Conservation (phyloP, 2,329 filamentous ascomycete species). For the Trichophyton benhamiae region DNA sequence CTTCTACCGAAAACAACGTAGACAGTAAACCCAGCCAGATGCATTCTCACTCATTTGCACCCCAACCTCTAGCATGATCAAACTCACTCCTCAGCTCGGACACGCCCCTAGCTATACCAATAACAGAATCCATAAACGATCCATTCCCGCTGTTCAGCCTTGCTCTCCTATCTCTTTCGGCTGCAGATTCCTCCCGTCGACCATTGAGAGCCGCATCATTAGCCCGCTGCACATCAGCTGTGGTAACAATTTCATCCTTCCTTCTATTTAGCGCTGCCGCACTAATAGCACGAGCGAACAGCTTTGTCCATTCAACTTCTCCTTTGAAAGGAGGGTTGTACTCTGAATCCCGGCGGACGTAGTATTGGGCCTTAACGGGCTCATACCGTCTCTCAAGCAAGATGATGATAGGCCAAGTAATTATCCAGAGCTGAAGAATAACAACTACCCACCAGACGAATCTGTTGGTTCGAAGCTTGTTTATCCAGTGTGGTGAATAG, state of each 20-base stretch:
- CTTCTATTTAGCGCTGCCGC: constrained; percentile 25
- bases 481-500: constrained; percentile 31
- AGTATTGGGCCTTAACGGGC: constrained; percentile 22
- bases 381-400: constrained; percentile 28
- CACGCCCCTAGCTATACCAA: constrained; percentile 57
- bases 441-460: constrained; percentile 26
- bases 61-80: constrained; percentile 17
- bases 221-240: constrained; percentile 12
- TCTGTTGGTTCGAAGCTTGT: constrained; percentile 24
- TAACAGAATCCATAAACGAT: constrained; percentile 47
- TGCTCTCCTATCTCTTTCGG: constrained; percentile 14
- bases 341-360: constrained; percentile 14
- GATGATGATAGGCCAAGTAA: constrained; percentile 30
- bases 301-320: constrained; percentile 21
- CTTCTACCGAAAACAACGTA: too few species aligned
- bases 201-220: neutral
- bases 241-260: constrained; percentile 14
- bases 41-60: constrained; percentile 13
- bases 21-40: too few species aligned
- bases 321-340: constrained; percentile 16
- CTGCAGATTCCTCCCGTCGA: constrained; percentile 7
- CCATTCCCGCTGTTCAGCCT: constrained; percentile 15
- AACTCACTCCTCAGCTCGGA: constrained; percentile 43
- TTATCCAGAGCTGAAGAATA: constrained; percentile 29
- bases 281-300: constrained; percentile 26